Evolutionary conservation across 768 basidiomycete species (phyloP), one percentile per base, ranked within the genome.

Genomic region (Mycena maculata): DNA sequence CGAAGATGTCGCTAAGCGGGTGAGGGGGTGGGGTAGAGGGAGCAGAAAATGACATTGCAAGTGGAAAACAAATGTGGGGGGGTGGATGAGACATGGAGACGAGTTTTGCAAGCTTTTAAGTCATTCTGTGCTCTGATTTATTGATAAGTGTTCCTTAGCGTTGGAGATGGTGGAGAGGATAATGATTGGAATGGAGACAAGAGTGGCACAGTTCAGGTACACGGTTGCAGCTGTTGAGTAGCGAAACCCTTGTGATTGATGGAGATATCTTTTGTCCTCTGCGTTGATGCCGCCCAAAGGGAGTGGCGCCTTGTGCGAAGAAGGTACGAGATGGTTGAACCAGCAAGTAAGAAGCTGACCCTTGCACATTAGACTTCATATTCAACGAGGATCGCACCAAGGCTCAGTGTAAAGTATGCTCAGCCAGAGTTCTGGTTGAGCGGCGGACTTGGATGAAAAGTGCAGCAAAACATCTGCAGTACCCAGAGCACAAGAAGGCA

Each of bases 241-340:
- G 33, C 33, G 13, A 36, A 13, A 36, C 8, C 8, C 33, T 36
- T 36, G 33, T 36, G 33, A 36, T 36, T 36, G 33, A 36, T 36
- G 33, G 6, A 13, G 27, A 13, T 16, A 27, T 8, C 25, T 15
- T 18, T 49, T 49, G 16, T 3, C 28, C 48, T 49, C 27, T 36
- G 6, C 33, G 33, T 13, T 42, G 9, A 57, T 57, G 56, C 56
- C 56, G 28, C 56, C 56, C 27, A 57, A 57, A 57, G 56, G 56
- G n/a, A 57, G 41, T 10, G 42, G 27, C 33, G 13, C 8, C 13
- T 15, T 45, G 23, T 23, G 22, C 3, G 42, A 57, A 16, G 30
- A 57, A 45, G 56, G 56, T 57, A 33, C 39, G 36, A 36, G 13
- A 36, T 36, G 33, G 6, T 36, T 36, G 33, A 22, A 31, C 22